Evolutionary conservation across 1,284 basidiomycete genomes (phyloP).

Genomic region (Apiotrichum sp.): DNA sequence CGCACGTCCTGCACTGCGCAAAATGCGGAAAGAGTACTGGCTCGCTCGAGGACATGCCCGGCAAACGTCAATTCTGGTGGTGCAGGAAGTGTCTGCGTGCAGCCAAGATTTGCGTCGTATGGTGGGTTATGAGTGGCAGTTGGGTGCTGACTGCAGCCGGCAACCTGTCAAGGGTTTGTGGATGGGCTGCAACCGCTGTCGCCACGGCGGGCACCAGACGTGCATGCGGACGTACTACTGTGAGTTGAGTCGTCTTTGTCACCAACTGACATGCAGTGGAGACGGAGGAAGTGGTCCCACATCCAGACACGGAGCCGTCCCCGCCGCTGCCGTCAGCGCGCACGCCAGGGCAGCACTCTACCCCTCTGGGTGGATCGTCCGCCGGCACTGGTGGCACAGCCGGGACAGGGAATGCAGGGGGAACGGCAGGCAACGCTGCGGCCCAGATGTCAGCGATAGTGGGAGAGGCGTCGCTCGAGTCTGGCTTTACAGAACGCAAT

Average conservation of each 20-base stretch:
- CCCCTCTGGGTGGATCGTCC: neutral
- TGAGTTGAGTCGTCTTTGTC: constrained; percentile 12
- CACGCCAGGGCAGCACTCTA: neutral
- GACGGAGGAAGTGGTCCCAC: constrained; percentile 1
- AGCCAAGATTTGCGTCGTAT: constrained; percentile 34
- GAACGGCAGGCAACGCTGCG: neutral
- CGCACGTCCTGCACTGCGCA: constrained; percentile 31
- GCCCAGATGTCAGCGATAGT: neutral
- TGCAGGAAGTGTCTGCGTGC: constrained; percentile 31
- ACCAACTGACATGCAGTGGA: constrained; percentile 3
- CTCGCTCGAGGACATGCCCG: constrained; percentile 33
- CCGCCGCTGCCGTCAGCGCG: neutral
- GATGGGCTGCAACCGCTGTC: constrained; percentile 36
- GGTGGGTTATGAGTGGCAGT: constrained; percentile 20
- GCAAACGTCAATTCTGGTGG: constrained; percentile 38
- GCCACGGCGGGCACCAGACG: constrained; percentile 38
- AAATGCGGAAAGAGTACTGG: constrained; percentile 38
- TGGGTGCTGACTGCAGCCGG: constrained; percentile 21
- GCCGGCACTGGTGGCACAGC: neutral
- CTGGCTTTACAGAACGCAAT: constrained; percentile 6
- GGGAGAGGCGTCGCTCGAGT: constrained; percentile 3
- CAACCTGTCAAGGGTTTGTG: constrained; percentile 32
- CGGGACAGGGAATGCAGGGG: too few species aligned
- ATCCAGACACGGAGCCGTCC: neutral
- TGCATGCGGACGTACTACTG: constrained; percentile 38